These are phyloP conservation scores for Termitomyces sp. DNA, from an alignment of 768 basidiomycete species.

Conservation along the genomic window DNA sequence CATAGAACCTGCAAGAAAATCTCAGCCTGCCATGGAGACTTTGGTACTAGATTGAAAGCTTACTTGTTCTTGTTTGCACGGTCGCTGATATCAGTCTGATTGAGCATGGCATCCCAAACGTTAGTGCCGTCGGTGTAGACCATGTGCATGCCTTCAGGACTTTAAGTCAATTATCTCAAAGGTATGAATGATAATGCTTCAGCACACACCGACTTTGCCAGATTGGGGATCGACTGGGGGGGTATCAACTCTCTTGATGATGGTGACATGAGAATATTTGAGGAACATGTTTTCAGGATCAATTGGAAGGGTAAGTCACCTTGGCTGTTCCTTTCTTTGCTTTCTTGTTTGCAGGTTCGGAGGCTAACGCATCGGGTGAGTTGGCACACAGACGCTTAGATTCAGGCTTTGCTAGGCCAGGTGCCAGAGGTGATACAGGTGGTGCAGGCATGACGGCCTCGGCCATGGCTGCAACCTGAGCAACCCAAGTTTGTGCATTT, in stretches of 20 bases:
- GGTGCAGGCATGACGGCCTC: no score
- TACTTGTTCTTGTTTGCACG: conserved; percentile 49
- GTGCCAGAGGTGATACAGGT: no score
- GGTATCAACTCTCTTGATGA: conserved; percentile 52
- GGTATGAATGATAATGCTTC: not conserved
- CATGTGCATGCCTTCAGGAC: conserved; percentile 43
- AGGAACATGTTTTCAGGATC: not conserved
- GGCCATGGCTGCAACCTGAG: no score
- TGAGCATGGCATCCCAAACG: conserved; percentile 59
- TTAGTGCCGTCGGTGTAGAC: conserved; percentile 35
- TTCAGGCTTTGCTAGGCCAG: no score
- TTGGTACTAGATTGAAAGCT: no score
- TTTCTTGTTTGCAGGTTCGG: no score
- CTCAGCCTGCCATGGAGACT: no score
- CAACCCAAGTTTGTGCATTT: no score
- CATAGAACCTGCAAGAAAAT: no score
- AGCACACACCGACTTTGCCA: conserved; percentile 39
- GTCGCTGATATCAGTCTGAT: conserved; percentile 51
- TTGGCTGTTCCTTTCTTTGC: no score
- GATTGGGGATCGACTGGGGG: conserved; percentile 52
- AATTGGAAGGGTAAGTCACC: conserved; percentile 25
- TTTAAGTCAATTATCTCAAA: not conserved
- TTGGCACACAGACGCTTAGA: no score
- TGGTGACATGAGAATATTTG: conserved; percentile 22
- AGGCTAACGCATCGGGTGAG: no score